phyloP scores from a whole-genome alignment of 768 basidiomycete species.

The Macrocybe gigantea region DNA sequence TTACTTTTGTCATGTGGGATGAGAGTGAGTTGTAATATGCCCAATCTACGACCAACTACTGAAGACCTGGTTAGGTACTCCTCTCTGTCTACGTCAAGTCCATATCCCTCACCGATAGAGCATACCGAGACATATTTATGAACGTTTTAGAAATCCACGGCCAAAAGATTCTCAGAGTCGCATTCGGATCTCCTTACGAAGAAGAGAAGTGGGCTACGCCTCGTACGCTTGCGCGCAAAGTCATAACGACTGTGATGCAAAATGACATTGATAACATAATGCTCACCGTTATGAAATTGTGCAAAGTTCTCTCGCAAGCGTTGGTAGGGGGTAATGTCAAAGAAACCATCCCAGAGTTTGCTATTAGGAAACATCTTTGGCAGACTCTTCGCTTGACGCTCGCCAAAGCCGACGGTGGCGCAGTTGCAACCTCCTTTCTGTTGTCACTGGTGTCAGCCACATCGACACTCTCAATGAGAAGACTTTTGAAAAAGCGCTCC shows the following conservation, averaged over 20 bases:
- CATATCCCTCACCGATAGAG: too few relatives aligned
- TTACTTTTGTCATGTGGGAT: slow-evolving; percentile 54
- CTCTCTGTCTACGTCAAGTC: neutral
- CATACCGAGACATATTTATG: slow-evolving; percentile 15
- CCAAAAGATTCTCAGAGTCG: slow-evolving; percentile 28
- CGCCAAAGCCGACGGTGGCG: slow-evolving; percentile 51
- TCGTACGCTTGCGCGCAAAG: slow-evolving; percentile 25
- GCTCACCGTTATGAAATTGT: slow-evolving; percentile 24
- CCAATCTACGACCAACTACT: slow-evolving; percentile 21
- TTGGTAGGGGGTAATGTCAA: slow-evolving; percentile 8
- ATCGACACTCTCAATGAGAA: slow-evolving; percentile 53
- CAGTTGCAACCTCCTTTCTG: slow-evolving; percentile 52
- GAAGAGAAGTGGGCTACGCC: slow-evolving; percentile 27
- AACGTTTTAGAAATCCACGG: slow-evolving; percentile 35
- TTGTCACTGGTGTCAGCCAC: slow-evolving; percentile 58
- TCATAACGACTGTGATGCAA: slow-evolving; percentile 26
- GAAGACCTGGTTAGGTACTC: neutral
- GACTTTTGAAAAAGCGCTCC: slow-evolving; percentile 38
- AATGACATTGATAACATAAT: slow-evolving; percentile 25
- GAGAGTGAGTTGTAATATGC: slow-evolving; percentile 42
- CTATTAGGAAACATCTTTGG: slow-evolving; percentile 64
- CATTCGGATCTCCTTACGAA: slow-evolving; percentile 27
- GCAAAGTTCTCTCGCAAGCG: slow-evolving; percentile 20
- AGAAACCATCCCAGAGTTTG: slow-evolving; percentile 24
- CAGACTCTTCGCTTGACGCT: slow-evolving; percentile 54